Evolutionary conservation across 495 filamentous ascomycete genomes (phyloP).

Genomic region (Aspergillus diversus): DNA sequence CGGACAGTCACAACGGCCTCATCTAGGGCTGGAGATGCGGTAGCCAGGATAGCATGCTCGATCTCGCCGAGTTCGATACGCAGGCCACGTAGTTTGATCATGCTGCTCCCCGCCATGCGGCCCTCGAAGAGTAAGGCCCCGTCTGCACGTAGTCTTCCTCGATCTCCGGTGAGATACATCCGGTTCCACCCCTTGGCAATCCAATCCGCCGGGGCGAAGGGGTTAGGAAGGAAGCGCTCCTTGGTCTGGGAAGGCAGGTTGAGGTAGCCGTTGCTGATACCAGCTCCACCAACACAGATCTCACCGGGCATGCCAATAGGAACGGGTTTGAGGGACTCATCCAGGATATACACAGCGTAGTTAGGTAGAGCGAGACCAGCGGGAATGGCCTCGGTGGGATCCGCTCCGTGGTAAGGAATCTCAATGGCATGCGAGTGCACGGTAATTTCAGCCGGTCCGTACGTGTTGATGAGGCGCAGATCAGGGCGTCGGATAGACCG

Average conservation of each 20-base stretch:
- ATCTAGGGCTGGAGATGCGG: conserved; percentile 26
- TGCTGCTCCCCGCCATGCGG: conserved; percentile 42
- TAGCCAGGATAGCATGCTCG: conserved; percentile 35
- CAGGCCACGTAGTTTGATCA: conserved; percentile 55
- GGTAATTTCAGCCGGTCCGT: conserved; percentile 10
- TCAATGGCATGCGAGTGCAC: background rate
- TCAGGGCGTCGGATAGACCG: background rate
- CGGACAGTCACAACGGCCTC: conserved; percentile 36
- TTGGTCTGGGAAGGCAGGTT: conserved; percentile 37
- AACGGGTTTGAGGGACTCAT: conserved; percentile 37
- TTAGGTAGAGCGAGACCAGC: conserved; percentile 26
- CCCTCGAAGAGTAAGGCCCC: conserved; percentile 34
- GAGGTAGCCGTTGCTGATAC: conserved; percentile 44
- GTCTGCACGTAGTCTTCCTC: conserved; percentile 23
- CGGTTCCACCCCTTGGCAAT: background rate
- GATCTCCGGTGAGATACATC: conserved; percentile 33
- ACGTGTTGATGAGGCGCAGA: conserved; percentile 2
- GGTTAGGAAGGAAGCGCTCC: conserved; percentile 30
- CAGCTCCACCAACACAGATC: conserved; percentile 41
- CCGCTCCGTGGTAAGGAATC: background rate
- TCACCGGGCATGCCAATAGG: conserved; percentile 52
- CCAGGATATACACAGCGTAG: conserved; percentile 49
- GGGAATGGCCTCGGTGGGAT: background rate
- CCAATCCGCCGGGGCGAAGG: background rate
- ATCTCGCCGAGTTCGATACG: conserved; percentile 56